These are phyloP conservation scores for Ceratocystis colombiana DNA, from an alignment of 2,329 filamentous ascomycete genomes.

Conservation along the genomic window DNA sequence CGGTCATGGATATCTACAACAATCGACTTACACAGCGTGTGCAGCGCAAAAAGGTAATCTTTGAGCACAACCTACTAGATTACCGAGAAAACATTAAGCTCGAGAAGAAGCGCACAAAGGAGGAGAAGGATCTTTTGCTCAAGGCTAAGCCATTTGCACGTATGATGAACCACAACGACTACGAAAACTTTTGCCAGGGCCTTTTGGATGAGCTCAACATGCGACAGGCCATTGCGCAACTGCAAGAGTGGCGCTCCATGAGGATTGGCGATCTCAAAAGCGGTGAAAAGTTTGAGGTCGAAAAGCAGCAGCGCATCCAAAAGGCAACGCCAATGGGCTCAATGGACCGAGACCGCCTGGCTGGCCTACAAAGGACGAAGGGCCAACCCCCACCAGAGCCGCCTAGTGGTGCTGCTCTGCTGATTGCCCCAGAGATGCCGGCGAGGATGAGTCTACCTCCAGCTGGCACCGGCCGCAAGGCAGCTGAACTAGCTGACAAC, in stretches of 20 bases:
- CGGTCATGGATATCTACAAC: conserved; percentile 98
- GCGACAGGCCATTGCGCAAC: conserved; percentile 74
- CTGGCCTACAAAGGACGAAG: conserved; percentile 58
- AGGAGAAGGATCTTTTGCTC: conserved; percentile 81
- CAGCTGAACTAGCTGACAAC: conserved; percentile 29
- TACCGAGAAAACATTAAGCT: conserved; percentile 81
- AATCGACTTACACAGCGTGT: conserved; percentile 79
- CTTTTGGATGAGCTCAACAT: conserved; percentile 86
- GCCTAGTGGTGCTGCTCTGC: conserved; percentile 61
- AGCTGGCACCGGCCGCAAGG: conserved; percentile 28
- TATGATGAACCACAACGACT: conserved; percentile 92
- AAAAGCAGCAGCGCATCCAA: conserved; percentile 69
- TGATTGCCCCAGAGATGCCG: conserved; percentile 71
- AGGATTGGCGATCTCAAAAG: conserved; percentile 74
- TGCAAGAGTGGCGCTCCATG: conserved; percentile 87
- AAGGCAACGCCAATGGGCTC: conserved; percentile 62
- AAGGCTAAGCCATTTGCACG: conserved; percentile 92
- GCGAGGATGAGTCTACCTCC: conserved; percentile 41
- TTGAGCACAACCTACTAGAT: conserved; percentile 86
- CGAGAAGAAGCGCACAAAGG: conserved; percentile 93
- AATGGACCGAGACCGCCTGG: conserved; percentile 71
- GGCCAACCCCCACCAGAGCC: conserved; percentile 58
- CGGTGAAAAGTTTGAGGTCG: conserved; percentile 85
- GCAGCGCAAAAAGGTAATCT: conserved; percentile 91
- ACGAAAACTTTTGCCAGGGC: conserved; percentile 73